Base-by-base conservation (phyloP, 2,329 filamentous ascomycete genomes). In the Fusarium compactum region DNA sequence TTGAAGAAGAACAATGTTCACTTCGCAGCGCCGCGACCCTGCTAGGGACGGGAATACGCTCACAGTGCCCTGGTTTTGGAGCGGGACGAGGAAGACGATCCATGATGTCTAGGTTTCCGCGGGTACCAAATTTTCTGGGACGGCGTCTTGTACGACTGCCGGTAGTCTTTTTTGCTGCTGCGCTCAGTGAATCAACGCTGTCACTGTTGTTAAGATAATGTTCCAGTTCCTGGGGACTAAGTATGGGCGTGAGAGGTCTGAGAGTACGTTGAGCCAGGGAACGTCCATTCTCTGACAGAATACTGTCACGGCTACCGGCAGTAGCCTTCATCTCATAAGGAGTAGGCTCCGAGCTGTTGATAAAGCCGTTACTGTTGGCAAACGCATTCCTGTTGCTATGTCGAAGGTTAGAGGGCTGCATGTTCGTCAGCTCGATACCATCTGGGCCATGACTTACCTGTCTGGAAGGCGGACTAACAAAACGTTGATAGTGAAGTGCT, bases 401-500 rank as follows among this genome's bases (percentile, higher is more conserved):
- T 27, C 20, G 50, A 29, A n/a, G 34, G 14, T 43, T 29, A 22
- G 8, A 50, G 8, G 41, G 18, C 62, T 67, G 63, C 2, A 62
- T 20, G 34, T 43, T 27, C 2, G 48, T 67, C 29, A 66, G 48
- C 27, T 67, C 27, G 18, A 46, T 67, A 38, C 56, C 62, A 6
- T 9, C 22, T 40, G 14, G 18, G 45, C 40, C 20, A 5, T 22
- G 9, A 51, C 44, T 45, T 67, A 66, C 55, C 55, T 66, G 55
- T 30, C 16, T 22, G 38, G 44, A 40, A 12, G 40, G 25, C 30
- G 48, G 62, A 22, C n/a, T 18, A 40, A 50, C 20, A 25, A 46
- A 24, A 7, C 16, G 48, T 43, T 27, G 34, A 45, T 18, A 16
- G 20, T 60, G 34, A 15, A 41, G 11, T 24, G 18, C 48, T 20